Percentiles rank a stretch among this genome's conserved stretches.
phyloP scores from a whole-genome alignment of 2,329 filamentous ascomycete species.

The Diaporthe destruens region DNA sequence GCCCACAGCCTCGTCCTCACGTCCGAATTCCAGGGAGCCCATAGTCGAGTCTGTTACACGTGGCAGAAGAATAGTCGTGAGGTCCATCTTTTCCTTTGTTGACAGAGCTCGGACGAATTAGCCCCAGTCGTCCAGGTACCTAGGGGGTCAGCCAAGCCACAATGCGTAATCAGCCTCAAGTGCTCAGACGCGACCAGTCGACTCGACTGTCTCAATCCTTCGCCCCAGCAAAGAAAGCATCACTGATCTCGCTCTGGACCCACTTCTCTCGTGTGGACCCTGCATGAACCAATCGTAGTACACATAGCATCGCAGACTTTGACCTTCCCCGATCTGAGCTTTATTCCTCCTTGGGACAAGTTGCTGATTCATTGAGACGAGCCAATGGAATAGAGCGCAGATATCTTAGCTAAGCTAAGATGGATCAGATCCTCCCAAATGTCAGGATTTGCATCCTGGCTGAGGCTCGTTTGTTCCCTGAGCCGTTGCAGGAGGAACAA shows the following conservation, averaged over 20 bases:
- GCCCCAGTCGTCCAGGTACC: not conserved
- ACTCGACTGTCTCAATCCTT: slow-evolving; percentile 6
- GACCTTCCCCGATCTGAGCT: not conserved
- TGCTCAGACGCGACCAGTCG: no score
- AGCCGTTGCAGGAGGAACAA: not conserved
- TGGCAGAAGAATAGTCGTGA: not conserved
- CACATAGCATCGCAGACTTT: not conserved
- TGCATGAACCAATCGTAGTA: not conserved
- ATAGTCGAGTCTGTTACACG: not conserved
- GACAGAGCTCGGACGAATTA: not conserved
- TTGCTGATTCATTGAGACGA: not conserved
- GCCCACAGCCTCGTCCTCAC: not conserved
- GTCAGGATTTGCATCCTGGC: slow-evolving; percentile 19
- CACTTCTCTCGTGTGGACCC: slow-evolving; percentile 3
- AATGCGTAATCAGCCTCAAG: slow-evolving; percentile 1
- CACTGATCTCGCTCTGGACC: slow-evolving; percentile 24
- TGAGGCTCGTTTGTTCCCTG: not conserved
- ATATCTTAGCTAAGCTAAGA: not conserved
- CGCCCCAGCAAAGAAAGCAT: not conserved
- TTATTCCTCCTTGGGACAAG: not conserved
- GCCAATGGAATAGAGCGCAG: not conserved
- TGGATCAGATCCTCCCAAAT: slow-evolving; percentile 11
- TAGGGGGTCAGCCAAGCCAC: slow-evolving; percentile 19
- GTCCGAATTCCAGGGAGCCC: not conserved
- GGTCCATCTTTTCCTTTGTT: not conserved